phyloP scores from a whole-genome alignment of 768 basidiomycete genomes.

The Paxillus ammoniavirescens region DNA sequence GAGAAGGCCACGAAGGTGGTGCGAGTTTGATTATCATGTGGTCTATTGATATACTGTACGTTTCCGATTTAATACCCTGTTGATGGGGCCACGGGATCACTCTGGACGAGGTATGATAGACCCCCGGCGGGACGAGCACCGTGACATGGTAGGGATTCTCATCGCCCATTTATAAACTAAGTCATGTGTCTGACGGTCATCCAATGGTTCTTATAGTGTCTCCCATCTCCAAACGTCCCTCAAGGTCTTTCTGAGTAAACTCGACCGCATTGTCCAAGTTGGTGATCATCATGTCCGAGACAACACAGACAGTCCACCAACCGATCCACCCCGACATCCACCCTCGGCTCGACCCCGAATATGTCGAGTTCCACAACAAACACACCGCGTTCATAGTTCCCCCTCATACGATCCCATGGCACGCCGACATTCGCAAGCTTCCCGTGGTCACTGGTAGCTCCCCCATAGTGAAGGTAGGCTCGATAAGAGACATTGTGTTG shows the following conservation, averaged over 20 bases:
- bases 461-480: conserved; percentile 53
- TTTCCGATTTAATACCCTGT: no score
- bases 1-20: no score
- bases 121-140: not conserved
- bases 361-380: conserved; percentile 55
- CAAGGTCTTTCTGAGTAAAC: not conserved
- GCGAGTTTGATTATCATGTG: no score
- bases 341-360: conserved; percentile 59
- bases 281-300: conserved; percentile 11
- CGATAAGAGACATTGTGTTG: conserved; percentile 47
- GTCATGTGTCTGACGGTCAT: conserved; percentile 9
- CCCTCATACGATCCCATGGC: conserved; percentile 60
- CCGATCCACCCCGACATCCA: conserved; percentile 63
- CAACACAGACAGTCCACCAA: conserved; percentile 29
- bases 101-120: not conserved
- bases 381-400: conserved; percentile 43
- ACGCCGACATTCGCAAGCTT: conserved; percentile 48
- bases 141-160: not conserved
- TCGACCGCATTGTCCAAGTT: not conserved
- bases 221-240: not conserved
- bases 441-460: conserved; percentile 57
- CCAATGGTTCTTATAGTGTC: not conserved
- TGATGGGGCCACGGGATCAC: no score
- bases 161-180: conserved; percentile 9
- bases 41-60: no score